These are phyloP conservation scores for Boletellus ananas DNA, from an alignment of 768 basidiomycete species.

Conservation along the genomic window DNA sequence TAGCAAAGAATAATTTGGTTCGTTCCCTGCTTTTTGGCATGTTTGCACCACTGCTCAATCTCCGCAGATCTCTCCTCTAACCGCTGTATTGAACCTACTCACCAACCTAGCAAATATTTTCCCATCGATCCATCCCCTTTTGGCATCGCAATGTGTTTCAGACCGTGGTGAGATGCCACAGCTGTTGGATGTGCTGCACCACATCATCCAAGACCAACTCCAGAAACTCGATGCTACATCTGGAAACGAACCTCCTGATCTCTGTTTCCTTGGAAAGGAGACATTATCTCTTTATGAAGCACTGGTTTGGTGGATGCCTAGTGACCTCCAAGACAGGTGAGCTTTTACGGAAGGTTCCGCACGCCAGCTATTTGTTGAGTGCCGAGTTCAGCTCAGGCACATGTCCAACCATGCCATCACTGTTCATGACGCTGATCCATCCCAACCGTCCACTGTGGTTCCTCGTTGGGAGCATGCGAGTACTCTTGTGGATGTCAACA, in stretches of 20 bases:
- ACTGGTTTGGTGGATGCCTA: slow-evolving; percentile 45
- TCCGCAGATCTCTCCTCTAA: slow-evolving; percentile 42
- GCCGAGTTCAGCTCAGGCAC: slow-evolving; percentile 32
- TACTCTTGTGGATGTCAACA: slow-evolving; percentile 53
- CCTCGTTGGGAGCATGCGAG: slow-evolving; percentile 43
- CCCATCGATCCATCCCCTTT: slow-evolving; percentile 42
- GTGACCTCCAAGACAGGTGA: slow-evolving; percentile 39
- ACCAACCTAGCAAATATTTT: slow-evolving; percentile 43
- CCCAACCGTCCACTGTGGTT: slow-evolving; percentile 50
- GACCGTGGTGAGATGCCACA: slow-evolving; percentile 26
- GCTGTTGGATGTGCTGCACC: slow-evolving; percentile 40
- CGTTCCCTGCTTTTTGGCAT: slow-evolving; percentile 20
- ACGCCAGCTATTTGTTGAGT: background rate
- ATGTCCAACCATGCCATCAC: slow-evolving; percentile 38
- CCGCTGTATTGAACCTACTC: slow-evolving; percentile 53
- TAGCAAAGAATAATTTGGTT: slow-evolving; percentile 41
- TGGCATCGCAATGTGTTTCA: slow-evolving; percentile 31
- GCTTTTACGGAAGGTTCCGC: slow-evolving; percentile 1
- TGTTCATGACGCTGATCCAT: slow-evolving; percentile 48
- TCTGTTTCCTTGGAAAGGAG: slow-evolving; percentile 37
- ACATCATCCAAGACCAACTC: slow-evolving; percentile 39
- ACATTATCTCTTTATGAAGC: slow-evolving; percentile 50
- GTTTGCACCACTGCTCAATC: slow-evolving; percentile 5
- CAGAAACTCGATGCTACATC: slow-evolving; percentile 32
- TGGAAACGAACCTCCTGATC: slow-evolving; percentile 21